Conservation (phyloP, 2,329 filamentous ascomycete species). For the Aspergillus glaucus region DNA sequence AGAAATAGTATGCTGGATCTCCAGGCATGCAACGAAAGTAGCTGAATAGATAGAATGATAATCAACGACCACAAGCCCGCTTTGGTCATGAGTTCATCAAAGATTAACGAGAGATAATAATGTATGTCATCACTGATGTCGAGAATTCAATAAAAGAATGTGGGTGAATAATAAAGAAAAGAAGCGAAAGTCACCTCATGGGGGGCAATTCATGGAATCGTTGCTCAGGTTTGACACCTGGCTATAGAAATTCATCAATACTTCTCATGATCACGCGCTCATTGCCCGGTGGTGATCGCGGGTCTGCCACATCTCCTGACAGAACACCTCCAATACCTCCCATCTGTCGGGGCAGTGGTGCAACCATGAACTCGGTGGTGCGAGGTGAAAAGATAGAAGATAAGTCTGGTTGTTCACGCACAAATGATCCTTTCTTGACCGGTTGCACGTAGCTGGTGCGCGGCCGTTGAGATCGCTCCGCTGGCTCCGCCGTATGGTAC, state of each 20-base stretch:
- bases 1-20: not conserved
- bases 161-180: constrained; percentile 4
- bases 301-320: constrained; percentile 23
- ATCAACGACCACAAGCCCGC: constrained; percentile 34
- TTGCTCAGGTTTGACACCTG: constrained; percentile 15
- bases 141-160: constrained; percentile 2
- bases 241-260: constrained; percentile 40
- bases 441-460: constrained; percentile 18
- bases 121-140: not conserved
- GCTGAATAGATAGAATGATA: constrained; percentile 1
- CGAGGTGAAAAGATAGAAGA: constrained; percentile 41
- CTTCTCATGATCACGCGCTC: constrained; percentile 40
- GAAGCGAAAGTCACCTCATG: constrained; percentile 14
- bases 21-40: not conserved
- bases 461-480: constrained; percentile 11
- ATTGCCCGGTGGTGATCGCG: constrained; percentile 33
- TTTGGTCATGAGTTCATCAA: constrained; percentile 36
- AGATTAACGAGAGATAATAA: constrained; percentile 4
- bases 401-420: constrained; percentile 30
- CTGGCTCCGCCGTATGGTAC: constrained; percentile 18
- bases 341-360: constrained; percentile 31
- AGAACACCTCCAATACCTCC: constrained; percentile 23
- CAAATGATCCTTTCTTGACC: constrained; percentile 31
- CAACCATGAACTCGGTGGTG: constrained; percentile 37
- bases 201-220: constrained; percentile 23